Percentiles rank a stretch among this genome's conserved stretches.
These are phyloP conservation scores for Puya raimondii DNA, from an alignment of 176 grass and related monocot species.

Conservation along the genomic window DNA sequence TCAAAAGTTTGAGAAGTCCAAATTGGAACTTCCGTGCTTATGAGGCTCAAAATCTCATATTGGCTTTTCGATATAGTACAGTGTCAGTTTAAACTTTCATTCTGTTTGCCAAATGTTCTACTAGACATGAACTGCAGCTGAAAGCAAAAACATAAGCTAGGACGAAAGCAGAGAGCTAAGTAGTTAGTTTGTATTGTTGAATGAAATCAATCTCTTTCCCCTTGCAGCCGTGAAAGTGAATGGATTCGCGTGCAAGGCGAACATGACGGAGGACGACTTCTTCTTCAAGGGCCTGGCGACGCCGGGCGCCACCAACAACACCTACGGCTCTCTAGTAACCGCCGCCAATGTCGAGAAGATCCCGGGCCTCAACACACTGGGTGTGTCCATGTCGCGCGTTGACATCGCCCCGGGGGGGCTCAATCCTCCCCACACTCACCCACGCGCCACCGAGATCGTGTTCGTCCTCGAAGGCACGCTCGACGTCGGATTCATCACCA, in stretches of 20 bases:
- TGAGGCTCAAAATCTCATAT: no score
- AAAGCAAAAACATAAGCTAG: no score
- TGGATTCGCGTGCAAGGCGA: neutral
- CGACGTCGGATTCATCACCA: constrained; percentile 7
- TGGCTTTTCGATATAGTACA: no score
- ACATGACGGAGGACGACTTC: neutral
- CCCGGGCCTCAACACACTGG: constrained; percentile 1
- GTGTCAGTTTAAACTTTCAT: no score
- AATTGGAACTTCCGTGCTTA: no score
- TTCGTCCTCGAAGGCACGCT: constrained; percentile 2
- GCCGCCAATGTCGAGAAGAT: constrained; percentile 2
- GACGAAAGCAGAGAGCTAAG: no score
- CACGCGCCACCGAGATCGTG: constrained; percentile 6
- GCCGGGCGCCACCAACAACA: constrained; percentile 2
- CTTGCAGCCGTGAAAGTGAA: neutral
- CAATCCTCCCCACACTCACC: constrained; percentile 5
- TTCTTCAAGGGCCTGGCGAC: constrained; percentile 5
- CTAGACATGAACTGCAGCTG: no score
- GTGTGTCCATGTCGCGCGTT: constrained; percentile 1
- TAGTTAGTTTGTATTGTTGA: no score
- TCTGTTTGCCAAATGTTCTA: no score
- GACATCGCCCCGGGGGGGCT: neutral
- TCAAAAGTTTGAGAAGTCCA: no score
- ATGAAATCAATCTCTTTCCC: no score
- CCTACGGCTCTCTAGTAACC: neutral